Evolutionary conservation across 345 rosid species (phyloP).

Genomic region (Linum lewisii): DNA sequence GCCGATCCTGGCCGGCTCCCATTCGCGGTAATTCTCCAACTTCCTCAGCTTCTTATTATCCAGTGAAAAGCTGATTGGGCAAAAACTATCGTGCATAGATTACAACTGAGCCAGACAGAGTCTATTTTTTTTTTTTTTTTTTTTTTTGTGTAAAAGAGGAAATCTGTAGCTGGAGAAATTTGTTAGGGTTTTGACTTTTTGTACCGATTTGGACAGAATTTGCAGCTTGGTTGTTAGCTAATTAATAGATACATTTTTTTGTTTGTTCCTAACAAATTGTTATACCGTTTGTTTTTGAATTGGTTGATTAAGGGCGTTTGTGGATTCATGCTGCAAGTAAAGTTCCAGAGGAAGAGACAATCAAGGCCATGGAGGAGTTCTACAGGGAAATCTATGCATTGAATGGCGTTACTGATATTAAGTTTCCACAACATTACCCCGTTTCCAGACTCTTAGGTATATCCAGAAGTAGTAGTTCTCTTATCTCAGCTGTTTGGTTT

Average conservation of each 20-base stretch:
- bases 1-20: slow-evolving; percentile 91
- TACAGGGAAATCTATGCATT: slow-evolving; percentile 68
- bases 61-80: too few relatives aligned
- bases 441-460: slow-evolving; percentile 81
- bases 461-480: background rate
- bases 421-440: slow-evolving; percentile 66
- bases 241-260: too few relatives aligned
- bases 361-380: slow-evolving; percentile 89
- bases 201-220: too few relatives aligned
- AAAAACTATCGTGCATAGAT: too few relatives aligned
- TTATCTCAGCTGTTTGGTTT: too few relatives aligned
- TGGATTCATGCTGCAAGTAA: slow-evolving; percentile 97
- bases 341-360: slow-evolving; percentile 75
- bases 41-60: background rate
- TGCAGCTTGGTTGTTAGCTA: background rate
- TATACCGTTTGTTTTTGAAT: too few relatives aligned
- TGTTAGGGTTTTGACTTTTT: background rate
- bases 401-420: slow-evolving; percentile 51
- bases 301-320: slow-evolving; percentile 49
- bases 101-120: too few relatives aligned
- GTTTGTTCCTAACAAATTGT: too few relatives aligned
- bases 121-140: too few relatives aligned
- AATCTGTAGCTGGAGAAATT: background rate
- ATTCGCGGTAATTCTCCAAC: slow-evolving; percentile 40
- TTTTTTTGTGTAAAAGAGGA: too few relatives aligned